Evolutionary conservation across 2,329 filamentous ascomycete species (phyloP), one percentile per base, ranked within the genome.

Genomic region (Cadophora malorum): DNA sequence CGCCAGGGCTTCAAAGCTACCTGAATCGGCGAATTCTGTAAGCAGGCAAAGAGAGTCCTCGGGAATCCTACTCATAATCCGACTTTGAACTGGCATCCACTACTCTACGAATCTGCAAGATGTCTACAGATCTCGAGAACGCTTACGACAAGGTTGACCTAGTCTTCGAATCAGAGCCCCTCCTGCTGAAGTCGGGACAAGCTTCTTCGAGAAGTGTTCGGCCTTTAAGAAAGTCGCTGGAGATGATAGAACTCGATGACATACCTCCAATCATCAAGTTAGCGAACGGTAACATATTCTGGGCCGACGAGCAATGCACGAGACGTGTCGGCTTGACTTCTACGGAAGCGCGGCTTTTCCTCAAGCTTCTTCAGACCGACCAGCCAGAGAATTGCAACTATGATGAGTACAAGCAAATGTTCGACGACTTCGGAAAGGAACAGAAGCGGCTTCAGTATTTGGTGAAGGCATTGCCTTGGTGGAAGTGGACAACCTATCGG

Each of bases 191-290:
- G 52, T 52, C 71, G 23, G 47, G 16, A 19, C 45, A 64, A 56
- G 25, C 56, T n/a, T 67, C 69, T 16, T 52, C 50, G 8, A 70
- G 41, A 21, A 61, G 45, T 59, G n/a, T 52, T 1, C 60, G 61
- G n/a, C 67, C 59, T 9, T 28, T 65, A 14, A 62, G 66, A 16
- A 41, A 16, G 25, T 65, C 69, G 1, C 31, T 65, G 6, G 67
- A 71, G 52, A 63, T 67, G 23, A 68, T 72, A 25, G 52, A 70
- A 45, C 63, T 71, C 19, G 73, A 74, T 64, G 71, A 71, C 25
- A 72, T 74, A 16, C 73, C 72, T 2, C 70, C 72, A 7, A 72
- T 74, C 28, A 74, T 74, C 21, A 74, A 74, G 41, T 73, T 69
- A 12, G 49, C 64, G 3, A 72, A 74, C 35, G 73, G 73, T 3